These are phyloP conservation scores for Groenewaldozyma sp. DNA, from an alignment of 1,139 yeast species.

Conservation along the genomic window DNA sequence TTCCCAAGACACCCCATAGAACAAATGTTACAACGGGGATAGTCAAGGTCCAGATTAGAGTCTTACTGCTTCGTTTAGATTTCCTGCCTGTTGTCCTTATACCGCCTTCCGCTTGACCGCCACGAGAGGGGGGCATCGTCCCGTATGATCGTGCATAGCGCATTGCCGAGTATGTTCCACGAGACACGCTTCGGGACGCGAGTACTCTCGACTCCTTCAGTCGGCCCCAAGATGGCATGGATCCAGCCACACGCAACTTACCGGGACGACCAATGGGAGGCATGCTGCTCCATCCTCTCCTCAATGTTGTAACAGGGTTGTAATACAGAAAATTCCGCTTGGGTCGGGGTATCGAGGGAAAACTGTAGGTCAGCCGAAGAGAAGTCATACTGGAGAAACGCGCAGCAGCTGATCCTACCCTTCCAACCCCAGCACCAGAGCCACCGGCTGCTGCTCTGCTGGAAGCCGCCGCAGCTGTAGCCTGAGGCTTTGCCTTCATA, in stretches of 20 bases:
- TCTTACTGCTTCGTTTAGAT: not conserved
- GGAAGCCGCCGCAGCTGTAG: too few species aligned
- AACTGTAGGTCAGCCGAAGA: too few species aligned
- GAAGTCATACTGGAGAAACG: too few species aligned
- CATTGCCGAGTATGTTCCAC: not conserved
- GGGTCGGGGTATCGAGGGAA: constrained; percentile 58
- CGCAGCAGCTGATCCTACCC: too few species aligned
- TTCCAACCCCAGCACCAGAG: too few species aligned
- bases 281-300: constrained; percentile 21
- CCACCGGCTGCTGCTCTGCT: too few species aligned
- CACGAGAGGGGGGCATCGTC: not conserved
- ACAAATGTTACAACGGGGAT: constrained; percentile 55
- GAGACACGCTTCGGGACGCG: not conserved
- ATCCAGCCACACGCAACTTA: not conserved
- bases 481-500: too few species aligned
- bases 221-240: not conserved
- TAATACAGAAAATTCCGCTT: constrained; percentile 49
- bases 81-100: not conserved
- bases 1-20: constrained; percentile 56
- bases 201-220: not conserved
- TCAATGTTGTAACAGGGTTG: constrained; percentile 24
- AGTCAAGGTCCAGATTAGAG: constrained; percentile 36
- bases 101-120: not conserved
- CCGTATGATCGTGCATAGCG: not conserved
- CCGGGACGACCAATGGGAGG: constrained; percentile 11